These are phyloP conservation scores for Yamadazyma sp. DNA, from an alignment of 1,139 yeast genomes.

Conservation along the genomic window DNA sequence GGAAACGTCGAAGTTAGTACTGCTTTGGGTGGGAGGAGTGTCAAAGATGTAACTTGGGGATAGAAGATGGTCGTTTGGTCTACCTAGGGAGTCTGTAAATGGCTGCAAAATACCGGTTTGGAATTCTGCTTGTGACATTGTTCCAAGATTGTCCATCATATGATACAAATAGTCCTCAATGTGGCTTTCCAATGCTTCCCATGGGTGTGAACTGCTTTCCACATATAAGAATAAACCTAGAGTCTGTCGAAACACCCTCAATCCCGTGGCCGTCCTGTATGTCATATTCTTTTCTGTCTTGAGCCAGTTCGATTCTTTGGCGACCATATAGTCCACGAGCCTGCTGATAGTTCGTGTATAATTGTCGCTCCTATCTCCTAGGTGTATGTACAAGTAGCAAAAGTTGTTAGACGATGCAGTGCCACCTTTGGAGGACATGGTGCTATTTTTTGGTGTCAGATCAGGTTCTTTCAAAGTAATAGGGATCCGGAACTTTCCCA, in stretches of 20 bases:
- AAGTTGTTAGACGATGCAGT: too few species aligned
- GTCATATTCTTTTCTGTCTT: slow-evolving; percentile 50
- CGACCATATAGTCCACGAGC: slow-evolving; percentile 45
- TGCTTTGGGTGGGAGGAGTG: slow-evolving; percentile 22
- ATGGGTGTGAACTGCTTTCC: slow-evolving; percentile 37
- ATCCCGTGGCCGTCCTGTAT: slow-evolving; percentile 51
- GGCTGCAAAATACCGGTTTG: slow-evolving; percentile 28
- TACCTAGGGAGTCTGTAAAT: slow-evolving; percentile 27
- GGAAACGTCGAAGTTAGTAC: slow-evolving; percentile 25
- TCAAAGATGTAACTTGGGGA: slow-evolving; percentile 24
- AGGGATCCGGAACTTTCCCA: slow-evolving; percentile 10
- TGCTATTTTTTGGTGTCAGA: too few species aligned
- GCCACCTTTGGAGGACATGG: too few species aligned
- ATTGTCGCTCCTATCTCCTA: slow-evolving; percentile 44
- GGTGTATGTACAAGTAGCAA: slow-evolving; percentile 46
- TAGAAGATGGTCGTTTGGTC: slow-evolving; percentile 3
- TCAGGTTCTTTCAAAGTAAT: too few species aligned
- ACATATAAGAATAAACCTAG: slow-evolving; percentile 58
- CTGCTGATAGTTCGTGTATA: slow-evolving; percentile 37
- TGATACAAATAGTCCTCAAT: slow-evolving; percentile 47
- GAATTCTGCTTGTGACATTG: slow-evolving; percentile 33
- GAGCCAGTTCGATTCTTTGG: slow-evolving; percentile 43
- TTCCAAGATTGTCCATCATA: slow-evolving; percentile 28
- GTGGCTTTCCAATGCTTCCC: slow-evolving; percentile 35
- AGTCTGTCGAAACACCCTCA: slow-evolving; percentile 48